Evolutionary conservation across 148 eudicot species (phyloP).

Genomic region (Rhododendron griersonianum): DNA sequence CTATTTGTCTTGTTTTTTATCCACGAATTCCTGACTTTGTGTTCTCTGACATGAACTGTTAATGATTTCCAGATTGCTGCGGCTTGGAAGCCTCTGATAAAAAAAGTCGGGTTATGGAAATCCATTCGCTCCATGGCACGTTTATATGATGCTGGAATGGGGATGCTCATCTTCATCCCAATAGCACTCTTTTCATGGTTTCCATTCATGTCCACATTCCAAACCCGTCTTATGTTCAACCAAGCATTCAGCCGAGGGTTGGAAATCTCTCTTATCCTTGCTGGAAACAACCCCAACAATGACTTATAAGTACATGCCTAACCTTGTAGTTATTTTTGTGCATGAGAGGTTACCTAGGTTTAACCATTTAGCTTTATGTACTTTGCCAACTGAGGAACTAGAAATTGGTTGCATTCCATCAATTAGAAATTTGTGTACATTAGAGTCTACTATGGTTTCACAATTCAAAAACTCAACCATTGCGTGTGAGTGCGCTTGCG

Average conservation of each 20-base stretch:
- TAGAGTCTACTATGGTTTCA: neutral
- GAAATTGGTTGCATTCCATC: constrained; percentile 2
- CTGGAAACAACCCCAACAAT: constrained; percentile 87
- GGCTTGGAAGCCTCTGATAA: constrained; percentile 86
- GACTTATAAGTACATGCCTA: constrained; percentile 34
- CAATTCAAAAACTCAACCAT: neutral
- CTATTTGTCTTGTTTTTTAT: neutral
- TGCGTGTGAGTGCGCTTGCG: neutral
- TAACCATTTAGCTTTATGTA: neutral
- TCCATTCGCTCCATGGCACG: constrained; percentile 87
- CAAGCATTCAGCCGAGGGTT: constrained; percentile 98
- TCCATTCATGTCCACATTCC: constrained; percentile 93
- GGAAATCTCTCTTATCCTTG: constrained; percentile 97
- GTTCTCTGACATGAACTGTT: neutral
- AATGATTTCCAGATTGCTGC: constrained; percentile 58
- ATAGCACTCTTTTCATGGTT: constrained; percentile 93
- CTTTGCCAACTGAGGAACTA: neutral
- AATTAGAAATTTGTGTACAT: neutral
- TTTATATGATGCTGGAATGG: constrained; percentile 96
- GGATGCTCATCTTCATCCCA: constrained; percentile 86
- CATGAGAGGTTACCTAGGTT: constrained; percentile 4
- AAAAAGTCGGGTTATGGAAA: constrained; percentile 83
- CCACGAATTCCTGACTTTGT: neutral
- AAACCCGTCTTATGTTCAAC: constrained; percentile 97
- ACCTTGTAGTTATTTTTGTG: neutral